These are phyloP conservation scores for Secale cereale DNA, from an alignment of 176 grass and related monocot genomes.

Conservation along the genomic window DNA sequence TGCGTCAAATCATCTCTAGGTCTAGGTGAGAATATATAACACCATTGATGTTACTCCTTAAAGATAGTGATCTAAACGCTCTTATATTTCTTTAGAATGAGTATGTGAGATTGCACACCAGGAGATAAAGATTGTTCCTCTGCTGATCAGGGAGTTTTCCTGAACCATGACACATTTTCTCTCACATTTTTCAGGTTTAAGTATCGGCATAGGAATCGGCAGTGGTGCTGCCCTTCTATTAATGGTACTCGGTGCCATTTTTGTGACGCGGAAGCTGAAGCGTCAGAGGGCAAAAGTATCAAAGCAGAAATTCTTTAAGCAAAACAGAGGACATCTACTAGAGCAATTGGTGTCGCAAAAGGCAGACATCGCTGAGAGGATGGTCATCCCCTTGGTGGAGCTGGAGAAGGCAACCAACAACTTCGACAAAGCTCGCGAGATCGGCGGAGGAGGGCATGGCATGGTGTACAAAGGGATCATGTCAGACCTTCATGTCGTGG, in stretches of 20 bases:
- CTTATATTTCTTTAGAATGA: no score
- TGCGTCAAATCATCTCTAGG: conserved; percentile 14
- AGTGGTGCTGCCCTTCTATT: conserved; percentile 31
- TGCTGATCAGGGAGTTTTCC: neutral
- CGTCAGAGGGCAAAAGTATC: conserved; percentile 4
- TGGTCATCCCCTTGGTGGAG: conserved; percentile 40
- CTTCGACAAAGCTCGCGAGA: conserved; percentile 10
- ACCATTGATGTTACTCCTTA: neutral
- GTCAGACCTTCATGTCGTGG: conserved; percentile 25
- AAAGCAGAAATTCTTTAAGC: conserved; percentile 37
- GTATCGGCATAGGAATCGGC: conserved; percentile 42
- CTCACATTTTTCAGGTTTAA: conserved; percentile 25
- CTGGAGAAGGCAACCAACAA: conserved; percentile 36
- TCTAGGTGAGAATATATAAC: neutral
- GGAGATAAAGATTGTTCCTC: neutral
- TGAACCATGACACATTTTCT: neutral
- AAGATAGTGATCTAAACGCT: no score
- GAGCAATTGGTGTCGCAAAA: conserved; percentile 45
- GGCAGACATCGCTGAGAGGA: conserved; percentile 47
- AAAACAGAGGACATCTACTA: conserved; percentile 41
- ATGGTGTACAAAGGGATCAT: conserved; percentile 55
- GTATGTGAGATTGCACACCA: neutral
- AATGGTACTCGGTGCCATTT: conserved; percentile 8
- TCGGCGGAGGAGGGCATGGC: conserved; percentile 44
- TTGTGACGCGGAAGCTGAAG: conserved; percentile 26